Base-by-base conservation (phyloP, 73 alveolate genomes). In the Paramecium pentaurelia region DNA sequence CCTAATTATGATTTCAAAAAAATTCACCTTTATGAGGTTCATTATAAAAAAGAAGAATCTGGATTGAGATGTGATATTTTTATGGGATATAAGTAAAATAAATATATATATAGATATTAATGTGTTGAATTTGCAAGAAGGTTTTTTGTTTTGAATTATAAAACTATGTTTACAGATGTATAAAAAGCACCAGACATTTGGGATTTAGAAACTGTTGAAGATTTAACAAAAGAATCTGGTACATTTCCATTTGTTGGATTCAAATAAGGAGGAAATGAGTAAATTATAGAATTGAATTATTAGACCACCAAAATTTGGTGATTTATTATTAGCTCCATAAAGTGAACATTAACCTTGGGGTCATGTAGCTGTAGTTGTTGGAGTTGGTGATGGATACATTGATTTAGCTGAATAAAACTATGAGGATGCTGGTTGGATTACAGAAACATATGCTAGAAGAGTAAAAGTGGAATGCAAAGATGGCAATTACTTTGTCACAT, bases 331-430 rank as follows among this genome's bases (percentile, higher is more conserved):
- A 28, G 42, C 84, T 25, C 84, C 84, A 25, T 28, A 32, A 64
- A 64, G 84, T 64, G 51, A 64, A 34, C 84, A 64, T 34, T 27
- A 64, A 34, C 84, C 84, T 64, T 54, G 70, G 70, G 84, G 47
- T 25, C 47, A 68, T 68, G 84, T 22, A 4, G 45, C 45, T 32
- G 84, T 68, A 68, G 84, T 80, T 27, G 75, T 80, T 10, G 84
- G 84, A 75, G 47, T 80, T 2, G 75, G 44, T 5, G 91, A 80
- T 28, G 58, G 44, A 27, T 80, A 42, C 38, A 80, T 80, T 44
- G 91, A 80, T 49, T 14, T 80, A 68, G 84, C 47, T 68, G 45
- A 68, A 68, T 11, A 68, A n/a, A 68, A 68, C 28, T 22, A 68
- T 68, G 84, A 68, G 47, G 47, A 22, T 68, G 47, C 27, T 12